Evolutionary conservation across 1,139 yeast genomes (phyloP).

Genomic region (Diutina scorzettiae): DNA sequence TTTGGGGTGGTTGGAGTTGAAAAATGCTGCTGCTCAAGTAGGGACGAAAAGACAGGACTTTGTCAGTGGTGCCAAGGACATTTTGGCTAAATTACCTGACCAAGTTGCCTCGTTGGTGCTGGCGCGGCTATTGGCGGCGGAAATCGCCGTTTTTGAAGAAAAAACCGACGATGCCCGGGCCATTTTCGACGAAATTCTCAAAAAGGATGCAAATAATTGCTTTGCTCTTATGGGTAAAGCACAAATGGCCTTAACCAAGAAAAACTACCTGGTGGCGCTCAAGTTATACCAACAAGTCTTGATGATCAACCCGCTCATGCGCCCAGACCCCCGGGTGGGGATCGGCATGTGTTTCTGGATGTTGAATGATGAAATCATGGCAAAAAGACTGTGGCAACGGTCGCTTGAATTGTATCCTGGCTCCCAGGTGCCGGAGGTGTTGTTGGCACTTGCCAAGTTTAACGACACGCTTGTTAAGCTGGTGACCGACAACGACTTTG

Average conservation of each 20-base stretch:
- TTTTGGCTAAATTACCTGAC: not conserved
- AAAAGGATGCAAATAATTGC: conserved; percentile 43
- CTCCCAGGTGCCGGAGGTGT: conserved; percentile 50
- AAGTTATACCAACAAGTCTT: conserved; percentile 76
- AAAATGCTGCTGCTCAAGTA: conserved; percentile 7
- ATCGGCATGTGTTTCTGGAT: conserved; percentile 93
- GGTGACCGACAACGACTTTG: conserved; percentile 47
- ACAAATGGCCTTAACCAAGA: conserved; percentile 57
- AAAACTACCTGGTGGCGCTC: conserved; percentile 61
- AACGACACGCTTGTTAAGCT: conserved; percentile 51
- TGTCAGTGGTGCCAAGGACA: not conserved
- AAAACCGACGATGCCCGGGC: conserved; percentile 57
- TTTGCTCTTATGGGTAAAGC: conserved; percentile 82
- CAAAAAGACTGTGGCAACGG: conserved; percentile 74
- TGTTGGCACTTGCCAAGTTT: conserved; percentile 59
- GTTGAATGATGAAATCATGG: conserved; percentile 66
- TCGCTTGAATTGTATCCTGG: conserved; percentile 54
- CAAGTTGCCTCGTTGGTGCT: not conserved
- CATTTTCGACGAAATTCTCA: conserved; percentile 43
- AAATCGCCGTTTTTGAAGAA: conserved; percentile 17
- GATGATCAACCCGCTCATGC: conserved; percentile 59
- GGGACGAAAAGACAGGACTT: not conserved
- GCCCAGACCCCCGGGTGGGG: conserved; percentile 92
- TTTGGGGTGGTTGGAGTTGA: conserved; percentile 19
- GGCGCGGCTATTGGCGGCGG: not conserved